phyloP scores from a whole-genome alignment of 1,284 basidiomycete species.

The Stygiomarasmius scandens region DNA sequence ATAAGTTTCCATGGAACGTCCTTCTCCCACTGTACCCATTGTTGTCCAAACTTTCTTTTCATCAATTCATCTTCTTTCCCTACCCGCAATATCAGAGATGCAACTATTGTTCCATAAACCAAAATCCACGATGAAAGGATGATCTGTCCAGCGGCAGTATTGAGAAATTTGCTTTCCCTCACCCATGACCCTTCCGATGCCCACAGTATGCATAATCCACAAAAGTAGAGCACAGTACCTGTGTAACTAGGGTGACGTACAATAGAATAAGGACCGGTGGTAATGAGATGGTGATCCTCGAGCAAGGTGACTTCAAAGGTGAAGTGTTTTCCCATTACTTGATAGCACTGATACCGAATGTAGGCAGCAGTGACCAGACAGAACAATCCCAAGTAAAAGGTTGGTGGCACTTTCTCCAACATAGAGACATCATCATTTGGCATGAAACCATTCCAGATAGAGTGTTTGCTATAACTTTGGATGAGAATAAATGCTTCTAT shows the following conservation, averaged over 20 bases:
- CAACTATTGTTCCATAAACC: neutral
- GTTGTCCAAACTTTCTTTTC: slow-evolving; percentile 3
- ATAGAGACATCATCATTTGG: slow-evolving; percentile 7
- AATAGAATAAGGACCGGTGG: slow-evolving; percentile 1
- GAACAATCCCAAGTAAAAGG: neutral
- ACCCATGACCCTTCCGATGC: slow-evolving; percentile 5
- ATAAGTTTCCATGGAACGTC: neutral
- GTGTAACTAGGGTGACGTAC: slow-evolving; percentile 7
- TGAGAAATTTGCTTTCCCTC: slow-evolving; percentile 1
- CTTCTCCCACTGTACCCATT: slow-evolving; percentile 2
- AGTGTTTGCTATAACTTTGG: too few species aligned
- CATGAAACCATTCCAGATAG: neutral
- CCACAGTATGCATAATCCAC: neutral
- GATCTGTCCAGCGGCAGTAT: neutral
- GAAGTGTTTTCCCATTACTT: neutral
- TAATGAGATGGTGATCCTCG: neutral
- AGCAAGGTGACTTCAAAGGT: neutral
- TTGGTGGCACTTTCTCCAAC: neutral
- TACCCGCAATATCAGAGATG: neutral
- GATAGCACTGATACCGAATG: neutral
- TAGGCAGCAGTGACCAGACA: neutral
- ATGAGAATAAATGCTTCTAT: too few species aligned
- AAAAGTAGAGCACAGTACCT: neutral
- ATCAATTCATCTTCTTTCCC: slow-evolving; percentile 1
- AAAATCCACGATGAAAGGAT: neutral